Evolutionary conservation across 2,329 filamentous ascomycete species (phyloP).

Genomic region (Colletotrichum sp.): DNA sequence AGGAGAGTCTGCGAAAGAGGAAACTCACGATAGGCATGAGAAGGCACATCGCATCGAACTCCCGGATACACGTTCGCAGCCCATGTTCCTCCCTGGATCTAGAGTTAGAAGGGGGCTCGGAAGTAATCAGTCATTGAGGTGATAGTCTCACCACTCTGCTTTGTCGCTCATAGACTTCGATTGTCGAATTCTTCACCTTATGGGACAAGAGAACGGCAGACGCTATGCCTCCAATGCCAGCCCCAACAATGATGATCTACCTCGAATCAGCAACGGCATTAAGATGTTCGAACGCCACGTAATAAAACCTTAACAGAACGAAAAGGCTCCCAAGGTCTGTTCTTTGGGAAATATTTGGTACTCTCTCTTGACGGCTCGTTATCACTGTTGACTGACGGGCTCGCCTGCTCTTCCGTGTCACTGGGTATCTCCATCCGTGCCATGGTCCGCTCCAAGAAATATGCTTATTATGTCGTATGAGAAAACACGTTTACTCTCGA

Average conservation of each 20-base stretch:
- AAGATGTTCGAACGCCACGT: background rate
- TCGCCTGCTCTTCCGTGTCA: background rate
- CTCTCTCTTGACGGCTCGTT: background rate
- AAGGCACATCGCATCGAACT: conserved; percentile 25
- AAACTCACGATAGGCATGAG: conserved; percentile 22
- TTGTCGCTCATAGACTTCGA: conserved; percentile 17
- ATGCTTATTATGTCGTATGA: background rate
- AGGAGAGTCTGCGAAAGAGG: background rate
- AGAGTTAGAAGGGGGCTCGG: background rate
- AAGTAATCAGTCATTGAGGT: background rate
- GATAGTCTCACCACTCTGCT: background rate
- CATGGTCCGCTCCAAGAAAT: background rate
- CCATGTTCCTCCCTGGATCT: conserved; percentile 16
- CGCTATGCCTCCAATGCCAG: conserved; percentile 54
- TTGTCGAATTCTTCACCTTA: conserved; percentile 17
- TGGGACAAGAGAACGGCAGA: conserved; percentile 21
- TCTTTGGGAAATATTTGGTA: background rate
- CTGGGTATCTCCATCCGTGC: background rate
- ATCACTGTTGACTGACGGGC: background rate
- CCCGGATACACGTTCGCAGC: conserved; percentile 19
- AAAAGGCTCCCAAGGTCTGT: background rate
- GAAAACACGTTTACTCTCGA: background rate
- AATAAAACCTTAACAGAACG: background rate
- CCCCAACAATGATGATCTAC: conserved; percentile 39
- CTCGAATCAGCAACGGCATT: background rate